Base-by-base conservation (phyloP, 768 basidiomycete genomes). In the Panaeolus papilionaceus region DNA sequence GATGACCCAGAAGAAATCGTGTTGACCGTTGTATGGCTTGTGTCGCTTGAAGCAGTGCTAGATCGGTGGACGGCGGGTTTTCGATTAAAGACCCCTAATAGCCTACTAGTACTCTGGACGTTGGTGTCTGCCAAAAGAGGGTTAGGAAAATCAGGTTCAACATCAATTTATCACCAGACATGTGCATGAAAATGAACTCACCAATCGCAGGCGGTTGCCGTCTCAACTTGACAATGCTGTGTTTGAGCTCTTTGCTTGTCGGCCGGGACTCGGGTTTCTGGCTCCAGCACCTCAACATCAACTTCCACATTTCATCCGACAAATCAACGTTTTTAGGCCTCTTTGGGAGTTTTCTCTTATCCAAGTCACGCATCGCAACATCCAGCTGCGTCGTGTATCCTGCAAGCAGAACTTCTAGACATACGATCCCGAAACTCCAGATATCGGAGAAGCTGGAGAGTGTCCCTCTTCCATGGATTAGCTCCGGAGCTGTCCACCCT, bases 351-450 rank as follows among this genome's bases (percentile, higher is more conserved):
- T 75, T 78, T 4, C 79, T 79, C 33, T 79, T 71, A 20, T 78
- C 74, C 38, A 85, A 68, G 38, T 76, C 79, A 20, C 76, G 74
- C 4, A 79, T 66, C n/a, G 85, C 79, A 9, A 33, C 28, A 33
- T 58, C 54, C 28, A 58, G 71, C 73, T 16, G 76, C 72, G 64
- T 82, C 79, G 37, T 75, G 73, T 28, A 67, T 61, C 23, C 79
- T 73, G 45, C 77, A 85, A 8, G 84, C 84, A 33, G 76, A 23
- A 86, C 62, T 71, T 86, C 85, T 47, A 84, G 74, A 66, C 81
- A 82, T 5, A 83, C 72, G 80, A 85, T 85, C 11, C 77, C 84
- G 68, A 84, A 84, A 38, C 82, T 82, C 85, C 85, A 86, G 8
- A 85, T 78, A 70, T 85, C 84, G 5, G 82, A 82, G 51, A 78